A percentile compares a stretch with the other conserved stretches of the same genome.
These are phyloP conservation scores for Obelidium mucronatum DNA, from an alignment of 192 early-diverging fungal species.

Conservation along the genomic window DNA sequence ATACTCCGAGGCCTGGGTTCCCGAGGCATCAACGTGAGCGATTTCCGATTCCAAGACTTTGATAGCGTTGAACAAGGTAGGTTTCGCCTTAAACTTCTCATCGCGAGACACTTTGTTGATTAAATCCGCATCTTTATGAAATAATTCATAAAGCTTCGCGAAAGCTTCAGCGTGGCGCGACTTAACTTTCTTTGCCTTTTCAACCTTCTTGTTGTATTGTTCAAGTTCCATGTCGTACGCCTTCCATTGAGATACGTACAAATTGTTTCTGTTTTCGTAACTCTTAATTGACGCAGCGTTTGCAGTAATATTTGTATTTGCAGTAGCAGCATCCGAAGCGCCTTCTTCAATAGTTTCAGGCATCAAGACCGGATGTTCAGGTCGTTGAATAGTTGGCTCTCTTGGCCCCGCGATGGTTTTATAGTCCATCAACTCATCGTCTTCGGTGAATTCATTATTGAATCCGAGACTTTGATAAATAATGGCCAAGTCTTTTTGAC, in stretches of 20 bases:
- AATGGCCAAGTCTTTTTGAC: no score
- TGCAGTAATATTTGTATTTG: background rate
- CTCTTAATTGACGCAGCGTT: background rate
- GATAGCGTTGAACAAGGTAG: background rate
- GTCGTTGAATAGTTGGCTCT: no score
- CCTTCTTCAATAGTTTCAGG: background rate
- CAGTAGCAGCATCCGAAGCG: background rate
- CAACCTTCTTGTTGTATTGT: background rate
- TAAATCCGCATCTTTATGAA: background rate
- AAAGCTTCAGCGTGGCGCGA: background rate
- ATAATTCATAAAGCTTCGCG: background rate
- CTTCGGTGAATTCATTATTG: no score
- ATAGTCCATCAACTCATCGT: no score
- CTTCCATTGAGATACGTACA: background rate
- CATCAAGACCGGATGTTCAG: background rate
- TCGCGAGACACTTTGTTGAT: background rate
- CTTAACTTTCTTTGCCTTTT: background rate
- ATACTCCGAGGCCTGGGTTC: no score
- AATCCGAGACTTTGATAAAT: no score
- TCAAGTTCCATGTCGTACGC: background rate
- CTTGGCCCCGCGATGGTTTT: background rate
- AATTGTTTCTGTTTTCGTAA: background rate
- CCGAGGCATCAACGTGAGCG: background rate
- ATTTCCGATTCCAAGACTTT: background rate
- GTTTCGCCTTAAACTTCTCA: background rate